Evolutionary conservation across 2,329 filamentous ascomycete species (phyloP).

Genomic region (Colletotrichum melonis): DNA sequence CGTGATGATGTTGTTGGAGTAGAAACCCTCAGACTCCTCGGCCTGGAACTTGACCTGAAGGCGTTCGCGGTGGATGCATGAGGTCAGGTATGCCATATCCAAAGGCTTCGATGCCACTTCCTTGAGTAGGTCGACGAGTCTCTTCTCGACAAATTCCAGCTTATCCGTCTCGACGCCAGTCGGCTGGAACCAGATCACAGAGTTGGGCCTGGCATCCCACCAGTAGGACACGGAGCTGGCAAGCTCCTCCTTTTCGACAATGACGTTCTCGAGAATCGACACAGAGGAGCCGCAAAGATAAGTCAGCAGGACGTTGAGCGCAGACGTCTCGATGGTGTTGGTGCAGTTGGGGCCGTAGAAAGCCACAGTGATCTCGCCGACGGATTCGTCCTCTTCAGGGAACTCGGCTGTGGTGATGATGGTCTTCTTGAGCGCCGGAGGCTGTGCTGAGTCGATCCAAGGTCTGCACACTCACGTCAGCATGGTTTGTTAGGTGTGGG

Average conservation of each 20-base stretch:
- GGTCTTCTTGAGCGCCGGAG: slow-evolving; percentile 78
- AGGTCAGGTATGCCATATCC: slow-evolving; percentile 89
- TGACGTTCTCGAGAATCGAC: slow-evolving; percentile 87
- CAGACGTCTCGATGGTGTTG: slow-evolving; percentile 74
- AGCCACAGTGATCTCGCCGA: slow-evolving; percentile 85
- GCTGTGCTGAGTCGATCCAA: slow-evolving; percentile 89
- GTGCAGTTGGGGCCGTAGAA: slow-evolving; percentile 89
- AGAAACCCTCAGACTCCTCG: slow-evolving; percentile 84
- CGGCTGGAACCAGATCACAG: slow-evolving; percentile 86
- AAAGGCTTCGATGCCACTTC: slow-evolving; percentile 84
- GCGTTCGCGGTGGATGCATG: slow-evolving; percentile 85
- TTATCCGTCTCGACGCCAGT: slow-evolving; percentile 90
- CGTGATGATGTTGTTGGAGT: slow-evolving; percentile 86
- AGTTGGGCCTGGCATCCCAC: slow-evolving; percentile 82
- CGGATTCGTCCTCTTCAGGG: slow-evolving; percentile 95
- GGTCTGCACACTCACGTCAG: slow-evolving; percentile 58
- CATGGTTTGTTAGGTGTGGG: neutral
- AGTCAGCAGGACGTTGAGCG: slow-evolving; percentile 81
- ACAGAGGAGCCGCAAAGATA: slow-evolving; percentile 96
- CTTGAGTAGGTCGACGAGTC: slow-evolving; percentile 84
- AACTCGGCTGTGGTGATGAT: slow-evolving; percentile 86
- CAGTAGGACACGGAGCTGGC: slow-evolving; percentile 86
- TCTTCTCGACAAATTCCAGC: slow-evolving; percentile 84
- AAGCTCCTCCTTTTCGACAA: slow-evolving; percentile 94
- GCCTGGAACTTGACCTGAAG: slow-evolving; percentile 86